Conservation (phyloP, 1,139 yeast genomes). For the Yamadazyma oceani region DNA sequence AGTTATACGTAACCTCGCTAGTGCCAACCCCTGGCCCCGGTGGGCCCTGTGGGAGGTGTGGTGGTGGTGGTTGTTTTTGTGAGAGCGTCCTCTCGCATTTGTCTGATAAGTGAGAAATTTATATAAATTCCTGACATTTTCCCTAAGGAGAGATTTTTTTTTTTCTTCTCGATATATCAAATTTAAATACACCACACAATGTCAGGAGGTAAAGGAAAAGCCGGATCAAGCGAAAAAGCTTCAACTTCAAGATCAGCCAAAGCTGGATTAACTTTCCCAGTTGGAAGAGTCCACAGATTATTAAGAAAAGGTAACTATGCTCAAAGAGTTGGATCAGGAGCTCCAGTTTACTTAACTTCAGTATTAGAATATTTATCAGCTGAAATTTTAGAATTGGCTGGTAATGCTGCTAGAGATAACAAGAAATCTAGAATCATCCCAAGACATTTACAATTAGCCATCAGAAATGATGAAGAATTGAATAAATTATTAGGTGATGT, state of each 20-base stretch:
- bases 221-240: constrained; percentile 89
- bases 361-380: constrained; percentile 96
- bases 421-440: constrained; percentile 98
- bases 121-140: not conserved
- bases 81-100: not conserved
- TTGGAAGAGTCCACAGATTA: constrained; percentile 98
- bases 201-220: constrained; percentile 99
- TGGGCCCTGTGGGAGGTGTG: too few species aligned
- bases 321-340: constrained; percentile 99
- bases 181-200: constrained; percentile 33
- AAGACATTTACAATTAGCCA: constrained; percentile 97
- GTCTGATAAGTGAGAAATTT: not conserved
- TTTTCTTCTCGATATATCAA: constrained; percentile 3
- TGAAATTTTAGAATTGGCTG: constrained; percentile 96
- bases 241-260: constrained; percentile 97
- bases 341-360: constrained; percentile 93
- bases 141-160: not conserved
- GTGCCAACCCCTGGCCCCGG: too few species aligned
- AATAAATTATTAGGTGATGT: constrained; percentile 67
- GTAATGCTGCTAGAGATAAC: constrained; percentile 98
- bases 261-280: constrained; percentile 99
- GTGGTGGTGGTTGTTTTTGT: too few species aligned
- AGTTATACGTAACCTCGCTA: too few species aligned
- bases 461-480: constrained; percentile 97
- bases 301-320: constrained; percentile 98